Conservation (phyloP, 345 rosid genomes). For the Trapa bicornis region DNA sequence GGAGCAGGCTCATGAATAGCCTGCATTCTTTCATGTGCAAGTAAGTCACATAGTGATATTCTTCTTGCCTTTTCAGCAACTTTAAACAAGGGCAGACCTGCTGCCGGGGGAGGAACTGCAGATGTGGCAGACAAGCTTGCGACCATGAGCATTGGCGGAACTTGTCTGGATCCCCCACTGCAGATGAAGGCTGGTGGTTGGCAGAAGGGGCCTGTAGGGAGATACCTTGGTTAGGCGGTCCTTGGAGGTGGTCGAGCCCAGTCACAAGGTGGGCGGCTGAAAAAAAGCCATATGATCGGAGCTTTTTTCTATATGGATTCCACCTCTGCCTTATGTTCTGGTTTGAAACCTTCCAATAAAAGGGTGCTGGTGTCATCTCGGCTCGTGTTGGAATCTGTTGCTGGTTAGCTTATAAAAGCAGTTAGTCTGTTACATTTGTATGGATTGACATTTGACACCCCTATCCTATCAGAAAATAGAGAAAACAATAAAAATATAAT, state of each 20-base stretch:
- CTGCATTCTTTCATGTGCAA: not conserved
- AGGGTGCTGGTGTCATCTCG: not conserved
- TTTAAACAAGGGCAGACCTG: constrained; percentile 24
- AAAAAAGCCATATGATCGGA: constrained; percentile 3
- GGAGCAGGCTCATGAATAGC: not conserved
- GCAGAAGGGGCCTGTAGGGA: constrained; percentile 29
- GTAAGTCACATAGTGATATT: not conserved
- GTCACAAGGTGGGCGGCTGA: constrained; percentile 43
- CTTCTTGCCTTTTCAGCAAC: constrained; percentile 4
- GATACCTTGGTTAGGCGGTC: constrained; percentile 38
- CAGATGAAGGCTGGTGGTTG: constrained; percentile 65
- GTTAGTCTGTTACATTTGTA: too few relatives aligned
- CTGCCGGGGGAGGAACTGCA: constrained; percentile 25
- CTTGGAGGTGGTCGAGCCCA: constrained; percentile 26
- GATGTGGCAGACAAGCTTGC: constrained; percentile 43
- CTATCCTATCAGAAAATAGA: too few relatives aligned
- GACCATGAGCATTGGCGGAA: constrained; percentile 33
- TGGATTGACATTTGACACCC: too few relatives aligned
- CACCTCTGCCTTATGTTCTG: not conserved
- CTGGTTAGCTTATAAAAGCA: too few relatives aligned
- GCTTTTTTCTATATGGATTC: not conserved
- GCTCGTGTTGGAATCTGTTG: not conserved
- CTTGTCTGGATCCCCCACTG: constrained; percentile 14
- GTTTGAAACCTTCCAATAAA: not conserved
- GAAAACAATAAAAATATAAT: too few relatives aligned